Evolutionary conservation across 1,284 basidiomycete species (phyloP).

Genomic region (Sanguinoderma infundibulare): DNA sequence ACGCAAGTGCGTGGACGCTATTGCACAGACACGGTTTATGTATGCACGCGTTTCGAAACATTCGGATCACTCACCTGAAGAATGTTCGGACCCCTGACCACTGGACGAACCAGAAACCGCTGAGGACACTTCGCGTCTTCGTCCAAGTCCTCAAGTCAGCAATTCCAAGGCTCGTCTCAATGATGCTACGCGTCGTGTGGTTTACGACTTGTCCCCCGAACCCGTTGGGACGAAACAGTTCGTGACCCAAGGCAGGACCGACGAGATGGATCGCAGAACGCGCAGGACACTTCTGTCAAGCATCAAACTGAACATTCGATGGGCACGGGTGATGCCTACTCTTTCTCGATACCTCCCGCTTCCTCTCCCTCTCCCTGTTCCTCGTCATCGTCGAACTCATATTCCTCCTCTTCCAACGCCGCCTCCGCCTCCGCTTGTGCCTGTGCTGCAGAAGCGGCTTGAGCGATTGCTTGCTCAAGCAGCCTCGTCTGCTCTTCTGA

Average conservation of each 20-base stretch:
- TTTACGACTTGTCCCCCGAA: background rate
- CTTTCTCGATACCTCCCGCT: background rate
- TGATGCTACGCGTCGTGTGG: too few species aligned
- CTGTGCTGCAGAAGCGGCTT: conserved; percentile 70
- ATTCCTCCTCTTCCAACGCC: conserved; percentile 67
- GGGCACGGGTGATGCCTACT: background rate
- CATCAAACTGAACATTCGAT: background rate
- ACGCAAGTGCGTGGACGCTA: conserved; percentile 35
- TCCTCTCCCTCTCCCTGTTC: conserved; percentile 20
- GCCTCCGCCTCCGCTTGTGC: conserved; percentile 77
- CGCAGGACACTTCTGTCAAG: background rate
- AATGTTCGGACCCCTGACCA: conserved; percentile 27
- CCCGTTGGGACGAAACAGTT: background rate
- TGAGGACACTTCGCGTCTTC: too few species aligned
- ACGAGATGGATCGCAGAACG: background rate
- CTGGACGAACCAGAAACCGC: conserved; percentile 46
- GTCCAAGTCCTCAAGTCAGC: too few species aligned
- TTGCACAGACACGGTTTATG: background rate
- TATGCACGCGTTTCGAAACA: too few species aligned
- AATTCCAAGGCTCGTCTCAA: too few species aligned
- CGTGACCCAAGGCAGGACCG: background rate
- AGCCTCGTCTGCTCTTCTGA: conserved; percentile 71
- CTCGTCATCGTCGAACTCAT: conserved; percentile 39
- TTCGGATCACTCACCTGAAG: conserved; percentile 18
- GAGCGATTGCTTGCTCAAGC: conserved; percentile 71